These are phyloP conservation scores for Geranomyces variabilis DNA, from an alignment of 192 early-diverging fungal genomes.

Conservation along the genomic window DNA sequence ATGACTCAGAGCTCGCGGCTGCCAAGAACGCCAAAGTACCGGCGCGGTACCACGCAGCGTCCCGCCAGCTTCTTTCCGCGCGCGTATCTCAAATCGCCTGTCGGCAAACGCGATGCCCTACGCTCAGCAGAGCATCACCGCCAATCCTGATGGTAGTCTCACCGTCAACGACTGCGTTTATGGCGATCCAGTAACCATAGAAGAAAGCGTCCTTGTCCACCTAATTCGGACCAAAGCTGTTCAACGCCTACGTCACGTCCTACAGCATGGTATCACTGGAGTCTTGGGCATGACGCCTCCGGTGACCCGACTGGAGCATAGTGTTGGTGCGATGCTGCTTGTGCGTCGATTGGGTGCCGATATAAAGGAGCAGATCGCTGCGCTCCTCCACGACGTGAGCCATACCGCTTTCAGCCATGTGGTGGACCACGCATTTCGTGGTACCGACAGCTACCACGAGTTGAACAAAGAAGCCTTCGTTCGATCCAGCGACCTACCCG, in stretches of 20 bases:
- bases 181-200: neutral
- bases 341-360: constrained; percentile 19
- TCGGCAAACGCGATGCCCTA: neutral
- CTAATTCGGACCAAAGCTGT: neutral
- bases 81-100: no score
- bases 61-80: no score
- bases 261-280: constrained; percentile 29
- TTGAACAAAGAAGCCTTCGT: constrained; percentile 26
- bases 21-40: no score
- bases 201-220: neutral
- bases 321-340: constrained; percentile 32
- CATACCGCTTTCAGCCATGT: constrained; percentile 32
- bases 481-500: constrained; percentile 6
- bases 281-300: constrained; percentile 23
- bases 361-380: constrained; percentile 30
- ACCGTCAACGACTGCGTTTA: neutral
- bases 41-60: no score
- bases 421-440: constrained; percentile 31
- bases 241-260: constrained; percentile 16
- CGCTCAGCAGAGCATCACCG: neutral
- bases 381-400: constrained; percentile 25
- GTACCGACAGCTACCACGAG: constrained; percentile 29
- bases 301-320: constrained; percentile 31
- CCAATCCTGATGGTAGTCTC: neutral
- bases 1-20: no score